Evolutionary conservation across 352 stramenopile species (phyloP).

Genomic region (Phytopythium helicoides): DNA sequence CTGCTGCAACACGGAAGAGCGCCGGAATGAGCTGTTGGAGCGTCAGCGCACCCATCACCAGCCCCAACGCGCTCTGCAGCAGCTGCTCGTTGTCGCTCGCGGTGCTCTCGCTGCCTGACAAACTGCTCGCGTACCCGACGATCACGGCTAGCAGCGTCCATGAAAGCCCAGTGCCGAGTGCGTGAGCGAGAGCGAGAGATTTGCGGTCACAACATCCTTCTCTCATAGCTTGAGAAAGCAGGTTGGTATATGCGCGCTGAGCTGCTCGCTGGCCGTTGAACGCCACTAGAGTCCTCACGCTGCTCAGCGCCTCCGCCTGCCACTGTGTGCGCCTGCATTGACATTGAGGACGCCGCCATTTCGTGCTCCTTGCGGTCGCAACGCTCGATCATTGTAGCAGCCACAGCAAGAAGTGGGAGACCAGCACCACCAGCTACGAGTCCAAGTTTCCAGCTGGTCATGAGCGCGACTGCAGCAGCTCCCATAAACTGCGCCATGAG

Average conservation of each 20-base stretch:
- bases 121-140: constrained; percentile 18
- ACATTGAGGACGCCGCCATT: neutral
- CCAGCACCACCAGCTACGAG: constrained; percentile 12
- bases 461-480: constrained; percentile 12
- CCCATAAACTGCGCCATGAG: constrained; percentile 17
- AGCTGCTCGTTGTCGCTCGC: constrained; percentile 10
- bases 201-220: constrained; percentile 8
- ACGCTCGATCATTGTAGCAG: neutral
- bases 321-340: constrained; percentile 12
- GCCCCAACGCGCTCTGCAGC: constrained; percentile 11
- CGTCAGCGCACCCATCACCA: constrained; percentile 14
- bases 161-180: constrained; percentile 12
- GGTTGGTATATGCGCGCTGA: constrained; percentile 18
- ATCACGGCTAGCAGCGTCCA: constrained; percentile 26
- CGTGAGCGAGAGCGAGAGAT: constrained; percentile 7
- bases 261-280: constrained; percentile 26
- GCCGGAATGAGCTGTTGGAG: constrained; percentile 17
- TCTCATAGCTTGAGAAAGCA: constrained; percentile 9
- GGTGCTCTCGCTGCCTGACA: neutral
- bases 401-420: constrained; percentile 4
- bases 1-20: constrained; percentile 5
- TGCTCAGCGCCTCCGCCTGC: constrained; percentile 20
- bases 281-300: constrained; percentile 23
- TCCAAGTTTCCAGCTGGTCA: constrained; percentile 21
- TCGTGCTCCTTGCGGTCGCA: constrained; percentile 1